A percentile compares a stretch with the other conserved stretches of the same genome.
phyloP scores from a whole-genome alignment of 371 early-diverging fungal genomes.

The Dichotomocladium elegans region DNA sequence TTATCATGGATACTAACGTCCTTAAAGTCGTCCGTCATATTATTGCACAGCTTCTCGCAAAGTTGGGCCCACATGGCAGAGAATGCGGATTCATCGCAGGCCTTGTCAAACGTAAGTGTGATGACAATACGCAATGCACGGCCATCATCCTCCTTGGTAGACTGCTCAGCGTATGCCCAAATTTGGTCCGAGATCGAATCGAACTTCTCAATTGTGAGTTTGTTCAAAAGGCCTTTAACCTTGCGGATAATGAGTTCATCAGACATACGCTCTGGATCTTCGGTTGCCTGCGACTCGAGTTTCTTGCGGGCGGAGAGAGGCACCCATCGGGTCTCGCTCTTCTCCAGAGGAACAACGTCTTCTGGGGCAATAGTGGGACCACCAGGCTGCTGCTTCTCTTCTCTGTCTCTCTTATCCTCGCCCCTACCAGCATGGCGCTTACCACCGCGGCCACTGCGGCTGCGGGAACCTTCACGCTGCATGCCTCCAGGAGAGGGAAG shows the following conservation, averaged over 20 bases:
- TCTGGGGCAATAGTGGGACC: constrained; percentile 61
- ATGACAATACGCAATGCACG: constrained; percentile 76
- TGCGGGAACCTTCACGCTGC: constrained; percentile 51
- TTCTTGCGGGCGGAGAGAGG: constrained; percentile 47
- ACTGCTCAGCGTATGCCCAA: constrained; percentile 69
- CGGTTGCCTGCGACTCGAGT: constrained; percentile 14
- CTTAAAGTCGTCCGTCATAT: constrained; percentile 50
- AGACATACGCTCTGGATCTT: constrained; percentile 29
- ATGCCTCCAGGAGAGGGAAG: constrained; percentile 50
- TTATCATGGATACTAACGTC: constrained; percentile 44
- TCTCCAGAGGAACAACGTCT: constrained; percentile 70
- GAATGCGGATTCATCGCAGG: constrained; percentile 90
- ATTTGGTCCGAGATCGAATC: constrained; percentile 82
- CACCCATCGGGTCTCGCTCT: constrained; percentile 83
- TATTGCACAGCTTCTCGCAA: constrained; percentile 68
- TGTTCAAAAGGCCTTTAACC: constrained; percentile 89
- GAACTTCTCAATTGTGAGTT: constrained; percentile 93
- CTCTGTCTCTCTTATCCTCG: constrained; percentile 22
- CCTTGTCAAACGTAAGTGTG: constrained; percentile 88
- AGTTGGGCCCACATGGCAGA: constrained; percentile 87
- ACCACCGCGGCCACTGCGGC: constrained; percentile 51
- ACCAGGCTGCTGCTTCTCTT: constrained; percentile 29
- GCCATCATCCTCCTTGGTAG: constrained; percentile 65
- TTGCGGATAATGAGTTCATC: constrained; percentile 71
- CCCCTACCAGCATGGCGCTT: constrained; percentile 46